Percentiles rank a stretch among this genome's conserved stretches.
phyloP scores from a whole-genome alignment of 1,139 yeast genomes.

The Candida mesenterica region DNA sequence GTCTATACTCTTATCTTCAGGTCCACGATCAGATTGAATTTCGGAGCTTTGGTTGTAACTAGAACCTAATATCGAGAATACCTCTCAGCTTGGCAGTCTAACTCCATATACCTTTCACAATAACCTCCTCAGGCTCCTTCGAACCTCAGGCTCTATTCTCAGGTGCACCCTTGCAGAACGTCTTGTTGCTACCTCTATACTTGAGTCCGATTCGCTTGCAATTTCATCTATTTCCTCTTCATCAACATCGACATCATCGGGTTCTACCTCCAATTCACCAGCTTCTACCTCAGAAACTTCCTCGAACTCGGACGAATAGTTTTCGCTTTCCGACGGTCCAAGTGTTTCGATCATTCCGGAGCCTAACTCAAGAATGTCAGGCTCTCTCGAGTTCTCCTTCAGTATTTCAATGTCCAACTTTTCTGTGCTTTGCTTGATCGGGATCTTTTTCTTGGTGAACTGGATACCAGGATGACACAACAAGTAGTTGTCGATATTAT shows the following conservation, averaged over 20 bases:
- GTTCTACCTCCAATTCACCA: slow-evolving; percentile 5
- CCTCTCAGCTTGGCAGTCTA: too few species aligned
- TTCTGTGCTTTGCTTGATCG: slow-evolving; percentile 14
- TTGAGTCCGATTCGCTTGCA: not conserved
- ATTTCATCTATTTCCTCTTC: not conserved
- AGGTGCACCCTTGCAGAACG: not conserved
- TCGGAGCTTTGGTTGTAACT: too few species aligned
- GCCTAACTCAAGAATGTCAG: not conserved
- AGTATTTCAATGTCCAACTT: slow-evolving; percentile 1
- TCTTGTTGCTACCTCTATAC: not conserved
- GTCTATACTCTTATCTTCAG: too few species aligned
- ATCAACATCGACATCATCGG: slow-evolving; percentile 11
- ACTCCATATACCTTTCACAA: not conserved
- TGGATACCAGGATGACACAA: slow-evolving; percentile 33
- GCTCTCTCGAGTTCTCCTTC: not conserved
- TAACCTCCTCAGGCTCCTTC: not conserved
- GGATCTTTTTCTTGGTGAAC: slow-evolving; percentile 11
- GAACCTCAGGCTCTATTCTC: not conserved
- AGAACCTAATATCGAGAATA: too few species aligned
- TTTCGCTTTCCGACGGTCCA: slow-evolving; percentile 1
- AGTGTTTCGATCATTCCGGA: not conserved
- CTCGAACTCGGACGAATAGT: slow-evolving; percentile 1
- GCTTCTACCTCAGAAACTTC: slow-evolving; percentile 11
- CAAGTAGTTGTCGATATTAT: slow-evolving; percentile 21
- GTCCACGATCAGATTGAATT: too few species aligned